Evolutionary conservation across 2,329 filamentous ascomycete species (phyloP).

Genomic region (Phialemoniopsis sp.): DNA sequence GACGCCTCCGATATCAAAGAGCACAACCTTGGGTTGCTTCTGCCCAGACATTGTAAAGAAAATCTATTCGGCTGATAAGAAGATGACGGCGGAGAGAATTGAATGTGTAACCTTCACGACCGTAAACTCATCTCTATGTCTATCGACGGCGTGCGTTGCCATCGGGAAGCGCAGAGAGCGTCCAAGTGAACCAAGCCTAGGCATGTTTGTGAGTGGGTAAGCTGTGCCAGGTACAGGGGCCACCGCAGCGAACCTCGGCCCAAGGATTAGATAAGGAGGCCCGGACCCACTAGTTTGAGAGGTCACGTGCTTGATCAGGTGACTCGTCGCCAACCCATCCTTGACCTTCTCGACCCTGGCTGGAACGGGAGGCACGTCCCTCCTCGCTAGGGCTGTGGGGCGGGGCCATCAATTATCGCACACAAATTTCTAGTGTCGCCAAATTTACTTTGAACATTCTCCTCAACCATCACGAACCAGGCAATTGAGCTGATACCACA

Average conservation of each 20-base stretch:
- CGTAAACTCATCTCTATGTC: too few relatives aligned
- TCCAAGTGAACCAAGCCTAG: background rate
- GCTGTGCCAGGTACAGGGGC: too few relatives aligned
- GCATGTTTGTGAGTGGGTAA: too few relatives aligned
- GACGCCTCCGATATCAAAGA: constrained; percentile 96
- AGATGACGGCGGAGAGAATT: too few relatives aligned
- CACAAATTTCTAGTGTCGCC: constrained; percentile 22
- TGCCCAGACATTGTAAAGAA: constrained; percentile 14
- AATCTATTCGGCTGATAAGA: too few relatives aligned
- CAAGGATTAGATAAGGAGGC: background rate
- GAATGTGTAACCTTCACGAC: too few relatives aligned
- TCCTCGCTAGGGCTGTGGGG: constrained; percentile 25
- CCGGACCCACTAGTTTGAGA: background rate
- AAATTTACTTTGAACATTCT: constrained; percentile 15
- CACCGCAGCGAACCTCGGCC: constrained; percentile 1
- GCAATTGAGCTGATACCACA: constrained; percentile 27
- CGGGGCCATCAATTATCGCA: constrained; percentile 21
- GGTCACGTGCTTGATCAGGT: constrained; percentile 1
- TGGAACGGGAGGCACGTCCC: constrained; percentile 2
- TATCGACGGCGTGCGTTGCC: too few relatives aligned
- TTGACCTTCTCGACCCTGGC: constrained; percentile 1
- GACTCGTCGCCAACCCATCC: constrained; percentile 28
- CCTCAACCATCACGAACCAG: constrained; percentile 23
- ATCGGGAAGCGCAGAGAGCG: background rate
- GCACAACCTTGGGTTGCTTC: constrained; percentile 64